Percentiles rank a stretch among this genome's conserved stretches.
phyloP scores from a whole-genome alignment of 2,329 filamentous ascomycete genomes.

The Fusarium heterosporum region DNA sequence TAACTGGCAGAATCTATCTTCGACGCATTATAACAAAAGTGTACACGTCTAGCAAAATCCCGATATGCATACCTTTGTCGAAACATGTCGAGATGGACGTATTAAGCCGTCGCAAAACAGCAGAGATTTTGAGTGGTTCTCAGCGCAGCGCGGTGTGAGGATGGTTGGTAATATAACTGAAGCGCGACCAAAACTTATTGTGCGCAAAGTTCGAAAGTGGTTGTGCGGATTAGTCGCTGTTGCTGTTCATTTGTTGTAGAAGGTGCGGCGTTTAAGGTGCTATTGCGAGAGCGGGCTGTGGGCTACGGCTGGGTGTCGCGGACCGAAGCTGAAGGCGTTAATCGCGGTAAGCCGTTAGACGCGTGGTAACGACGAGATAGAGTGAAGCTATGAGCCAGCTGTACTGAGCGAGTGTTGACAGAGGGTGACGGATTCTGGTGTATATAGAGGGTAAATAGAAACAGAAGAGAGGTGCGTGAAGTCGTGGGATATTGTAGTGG shows the following conservation, averaged over 20 bases:
- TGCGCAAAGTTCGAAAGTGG: slow-evolving; percentile 18
- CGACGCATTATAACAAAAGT: background rate
- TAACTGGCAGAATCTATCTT: background rate
- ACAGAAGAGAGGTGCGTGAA: slow-evolving; percentile 39
- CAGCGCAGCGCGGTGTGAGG: slow-evolving; percentile 18
- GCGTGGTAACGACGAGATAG: slow-evolving; percentile 17
- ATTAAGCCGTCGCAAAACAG: slow-evolving; percentile 38
- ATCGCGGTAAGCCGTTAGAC: slow-evolving; percentile 35
- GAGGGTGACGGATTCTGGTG: slow-evolving; percentile 30
- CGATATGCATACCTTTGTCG: slow-evolving; percentile 45
- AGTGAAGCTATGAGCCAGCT: slow-evolving; percentile 25
- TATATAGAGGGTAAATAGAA: slow-evolving; percentile 29
- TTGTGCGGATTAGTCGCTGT: slow-evolving; percentile 13
- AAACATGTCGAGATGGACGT: slow-evolving; percentile 46
- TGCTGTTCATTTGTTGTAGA: slow-evolving; percentile 33
- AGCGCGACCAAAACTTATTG: slow-evolving; percentile 16
- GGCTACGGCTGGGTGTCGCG: slow-evolving; percentile 23
- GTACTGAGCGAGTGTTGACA: slow-evolving; percentile 40
- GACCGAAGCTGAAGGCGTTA: slow-evolving; percentile 36
- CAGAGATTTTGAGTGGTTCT: slow-evolving; percentile 22
- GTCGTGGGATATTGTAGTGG: slow-evolving; percentile 40
- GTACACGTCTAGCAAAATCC: background rate
- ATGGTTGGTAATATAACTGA: slow-evolving; percentile 13
- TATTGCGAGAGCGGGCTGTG: slow-evolving; percentile 32
- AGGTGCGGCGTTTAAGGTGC: slow-evolving; percentile 21